Evolutionary conservation across 306 rosid species (phyloP).

Genomic region (Fragaria iinumae): DNA sequence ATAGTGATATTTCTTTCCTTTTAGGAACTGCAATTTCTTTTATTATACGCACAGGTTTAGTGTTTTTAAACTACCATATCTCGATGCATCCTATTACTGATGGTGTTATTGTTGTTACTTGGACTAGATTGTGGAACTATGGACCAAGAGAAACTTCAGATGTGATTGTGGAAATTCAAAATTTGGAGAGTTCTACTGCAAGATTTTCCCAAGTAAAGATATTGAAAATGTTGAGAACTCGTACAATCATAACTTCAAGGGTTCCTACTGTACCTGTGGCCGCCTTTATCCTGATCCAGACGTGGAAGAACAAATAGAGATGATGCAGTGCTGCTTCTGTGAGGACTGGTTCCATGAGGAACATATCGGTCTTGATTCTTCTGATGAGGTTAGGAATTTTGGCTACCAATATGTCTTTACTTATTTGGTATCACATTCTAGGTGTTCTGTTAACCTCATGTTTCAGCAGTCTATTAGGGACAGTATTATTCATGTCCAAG

Average conservation of each 20-base stretch:
- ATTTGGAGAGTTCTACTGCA: slow-evolving; percentile 87
- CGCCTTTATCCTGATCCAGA: slow-evolving; percentile 97
- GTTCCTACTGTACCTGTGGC: slow-evolving; percentile 84
- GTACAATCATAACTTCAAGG: slow-evolving; percentile 91
- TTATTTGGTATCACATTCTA: neutral
- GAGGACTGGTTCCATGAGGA: slow-evolving; percentile 99
- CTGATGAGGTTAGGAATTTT: slow-evolving; percentile 71
- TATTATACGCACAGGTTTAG: neutral
- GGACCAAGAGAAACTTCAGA: slow-evolving; percentile 94
- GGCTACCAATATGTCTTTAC: slow-evolving; percentile 11
- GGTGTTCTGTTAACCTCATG: neutral
- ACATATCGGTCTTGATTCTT: slow-evolving; percentile 77
- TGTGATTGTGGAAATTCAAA: slow-evolving; percentile 99
- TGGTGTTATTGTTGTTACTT: slow-evolving; percentile 23
- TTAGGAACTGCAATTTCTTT: slow-evolving; percentile 16
- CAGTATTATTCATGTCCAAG: neutral
- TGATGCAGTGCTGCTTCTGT: slow-evolving; percentile 94
- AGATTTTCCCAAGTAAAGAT: slow-evolving; percentile 75
- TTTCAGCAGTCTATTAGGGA: neutral
- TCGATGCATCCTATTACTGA: slow-evolving; percentile 1
- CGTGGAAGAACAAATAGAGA: slow-evolving; percentile 86
- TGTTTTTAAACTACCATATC: neutral
- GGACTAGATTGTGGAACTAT: slow-evolving; percentile 82
- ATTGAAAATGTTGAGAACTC: slow-evolving; percentile 65
- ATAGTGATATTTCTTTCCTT: slow-evolving; percentile 3